Evolutionary conservation across 305 asterid species (phyloP), one percentile per base, ranked within the genome.

Genomic region (Fraxinus albicans): DNA sequence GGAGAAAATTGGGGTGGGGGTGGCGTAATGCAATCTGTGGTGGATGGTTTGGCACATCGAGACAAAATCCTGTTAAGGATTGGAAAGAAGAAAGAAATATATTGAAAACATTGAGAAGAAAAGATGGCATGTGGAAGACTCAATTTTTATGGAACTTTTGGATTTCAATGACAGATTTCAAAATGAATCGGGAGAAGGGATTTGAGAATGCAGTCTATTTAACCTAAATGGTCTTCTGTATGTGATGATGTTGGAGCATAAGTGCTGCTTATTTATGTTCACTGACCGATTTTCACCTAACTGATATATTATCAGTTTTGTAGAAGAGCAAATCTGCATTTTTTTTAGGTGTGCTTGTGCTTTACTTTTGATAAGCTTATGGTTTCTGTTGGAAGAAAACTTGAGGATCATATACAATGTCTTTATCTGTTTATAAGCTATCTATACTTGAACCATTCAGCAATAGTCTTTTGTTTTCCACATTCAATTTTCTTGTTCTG

Each of bases 391-490:
- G 50, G 50, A 40, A 40, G 13, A 9, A 40, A 40, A 8, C 2
- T 40, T 40, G 2, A 7, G 47, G 47, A 40, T 40, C 50, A 40
- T 40, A 8, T 40, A 9, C 50, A 40, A 40, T 40, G 3, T 40
- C 12, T 40, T 40, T 8, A 40, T 40, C 21, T 73, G 36, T 29
- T n/a, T 72, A 21, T 44, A 78, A 36, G 58, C 87, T 76, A 67
- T 58, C 63, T 58, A 58, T 74, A 44, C 77, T 40, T 44, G 40
- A 80, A 70, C 25, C 44, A 67, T 80, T n/a, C 81, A 77, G 79
- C 5, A 27, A 50, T 67, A 38, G 23, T 65, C 50, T 34, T 76
- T 44, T 44, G 44, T 44, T 8, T 42, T 55, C 38, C 7, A 17
- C 35, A 23, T 72, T 23, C 72, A 33, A 79, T 55, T 35, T 34